Evolutionary conservation across 2,329 filamentous ascomycete species (phyloP).

Genomic region (Truncatella angustata): DNA sequence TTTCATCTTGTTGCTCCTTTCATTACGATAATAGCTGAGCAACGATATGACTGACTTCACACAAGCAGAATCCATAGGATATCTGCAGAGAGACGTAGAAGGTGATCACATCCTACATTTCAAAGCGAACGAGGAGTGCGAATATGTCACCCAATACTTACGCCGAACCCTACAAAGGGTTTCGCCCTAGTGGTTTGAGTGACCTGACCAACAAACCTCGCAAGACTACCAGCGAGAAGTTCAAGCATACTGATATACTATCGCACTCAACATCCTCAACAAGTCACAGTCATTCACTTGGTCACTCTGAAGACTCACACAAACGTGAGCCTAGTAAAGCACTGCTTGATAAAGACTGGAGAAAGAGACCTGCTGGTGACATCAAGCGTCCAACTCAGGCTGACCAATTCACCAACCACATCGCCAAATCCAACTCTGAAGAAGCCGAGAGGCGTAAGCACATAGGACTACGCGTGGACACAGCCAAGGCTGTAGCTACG

Average conservation of each 20-base stretch:
- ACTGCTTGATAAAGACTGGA: conserved; percentile 11
- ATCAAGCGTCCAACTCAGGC: neutral
- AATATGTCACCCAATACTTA: no score
- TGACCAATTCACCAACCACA: conserved; percentile 12
- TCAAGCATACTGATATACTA: neutral
- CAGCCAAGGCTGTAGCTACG: no score
- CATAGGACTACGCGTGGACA: no score
- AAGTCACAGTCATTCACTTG: neutral
- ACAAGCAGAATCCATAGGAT: no score
- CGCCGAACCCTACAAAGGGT: no score
- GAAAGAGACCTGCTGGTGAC: conserved; percentile 3
- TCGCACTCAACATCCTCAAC: neutral
- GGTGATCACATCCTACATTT: no score
- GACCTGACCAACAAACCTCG: neutral
- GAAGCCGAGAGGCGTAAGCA: conserved; percentile 12
- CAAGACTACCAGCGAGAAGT: no score
- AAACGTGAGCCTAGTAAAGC: conserved; percentile 8
- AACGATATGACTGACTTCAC: no score
- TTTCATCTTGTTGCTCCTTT: no score
- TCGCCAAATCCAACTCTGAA: conserved; percentile 11
- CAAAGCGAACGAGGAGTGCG: no score
- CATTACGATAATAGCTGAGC: no score
- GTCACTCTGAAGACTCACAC: neutral
- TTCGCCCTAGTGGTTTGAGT: neutral
- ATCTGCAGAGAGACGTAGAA: no score